A percentile compares a stretch with the other conserved stretches of the same genome.
Conservation (phyloP, 345 rosid genomes). For the Aquilaria yunnanensis region DNA sequence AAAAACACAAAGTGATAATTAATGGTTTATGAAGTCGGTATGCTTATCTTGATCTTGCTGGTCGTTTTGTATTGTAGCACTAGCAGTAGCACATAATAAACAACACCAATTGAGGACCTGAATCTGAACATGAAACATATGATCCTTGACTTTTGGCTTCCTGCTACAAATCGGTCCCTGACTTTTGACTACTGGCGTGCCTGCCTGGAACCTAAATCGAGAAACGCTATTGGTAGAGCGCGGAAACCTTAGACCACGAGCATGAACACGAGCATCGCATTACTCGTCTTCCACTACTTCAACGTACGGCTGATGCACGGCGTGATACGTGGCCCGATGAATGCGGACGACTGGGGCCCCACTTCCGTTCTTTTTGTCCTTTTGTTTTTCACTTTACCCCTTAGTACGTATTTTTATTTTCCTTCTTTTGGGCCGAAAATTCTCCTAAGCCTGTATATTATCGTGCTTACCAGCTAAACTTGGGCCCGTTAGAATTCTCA, state of each 20-base stretch:
- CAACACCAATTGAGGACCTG: too few species aligned
- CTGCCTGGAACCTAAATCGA: neutral
- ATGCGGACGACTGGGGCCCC: slow-evolving; percentile 26
- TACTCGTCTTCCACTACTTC: neutral
- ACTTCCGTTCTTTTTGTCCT: neutral
- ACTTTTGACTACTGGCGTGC: neutral
- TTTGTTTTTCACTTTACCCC: neutral
- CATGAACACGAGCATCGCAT: neutral
- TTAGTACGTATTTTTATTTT: neutral
- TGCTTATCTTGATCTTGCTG: too few species aligned
- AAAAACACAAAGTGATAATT: too few species aligned
- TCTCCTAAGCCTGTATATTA: neutral
- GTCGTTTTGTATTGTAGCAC: too few species aligned
- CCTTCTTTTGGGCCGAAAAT: neutral
- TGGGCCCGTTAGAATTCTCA: neutral
- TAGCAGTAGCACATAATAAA: too few species aligned
- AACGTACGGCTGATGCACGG: slow-evolving; percentile 45
- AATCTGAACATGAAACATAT: neutral
- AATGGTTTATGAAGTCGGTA: too few species aligned
- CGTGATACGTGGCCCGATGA: slow-evolving; percentile 46
- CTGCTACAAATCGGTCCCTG: neutral
- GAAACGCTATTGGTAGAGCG: neutral
- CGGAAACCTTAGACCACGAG: slow-evolving; percentile 4
- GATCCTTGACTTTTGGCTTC: neutral
- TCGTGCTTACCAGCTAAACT: neutral